phyloP scores from a whole-genome alignment of 2,329 filamentous ascomycete genomes.

The Tolypocladium tropicale region DNA sequence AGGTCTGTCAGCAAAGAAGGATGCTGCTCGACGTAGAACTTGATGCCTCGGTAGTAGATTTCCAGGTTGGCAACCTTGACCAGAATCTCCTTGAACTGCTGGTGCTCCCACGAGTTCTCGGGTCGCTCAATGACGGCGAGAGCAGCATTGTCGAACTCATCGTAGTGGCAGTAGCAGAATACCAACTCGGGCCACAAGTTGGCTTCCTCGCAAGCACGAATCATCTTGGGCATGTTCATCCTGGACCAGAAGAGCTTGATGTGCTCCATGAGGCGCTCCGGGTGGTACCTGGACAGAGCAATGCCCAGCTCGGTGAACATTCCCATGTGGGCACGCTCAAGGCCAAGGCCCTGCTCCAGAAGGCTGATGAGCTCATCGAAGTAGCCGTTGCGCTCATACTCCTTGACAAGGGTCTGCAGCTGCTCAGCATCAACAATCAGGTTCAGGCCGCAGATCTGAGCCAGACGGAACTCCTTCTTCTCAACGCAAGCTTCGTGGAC shows the following conservation, averaged over 20 bases:
- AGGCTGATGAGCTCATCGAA: slow-evolving; percentile 95
- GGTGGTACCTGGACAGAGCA: slow-evolving; percentile 87
- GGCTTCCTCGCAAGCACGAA: slow-evolving; percentile 84
- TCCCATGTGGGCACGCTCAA: slow-evolving; percentile 89
- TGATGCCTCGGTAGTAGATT: slow-evolving; percentile 95
- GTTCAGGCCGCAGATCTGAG: slow-evolving; percentile 97
- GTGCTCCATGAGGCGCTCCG: slow-evolving; percentile 95
- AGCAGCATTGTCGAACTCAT: slow-evolving; percentile 95
- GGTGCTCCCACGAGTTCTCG: slow-evolving; percentile 97
- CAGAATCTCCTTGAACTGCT: slow-evolving; percentile 98
- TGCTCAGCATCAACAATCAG: slow-evolving; percentile 97
- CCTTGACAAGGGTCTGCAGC: slow-evolving; percentile 81
- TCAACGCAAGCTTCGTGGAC: slow-evolving; percentile 92
- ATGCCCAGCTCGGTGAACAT: slow-evolving; percentile 94
- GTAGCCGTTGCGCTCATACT: slow-evolving; percentile 95
- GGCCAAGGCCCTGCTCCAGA: slow-evolving; percentile 86
- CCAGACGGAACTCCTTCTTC: slow-evolving; percentile 98
- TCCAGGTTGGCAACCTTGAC: slow-evolving; percentile 97
- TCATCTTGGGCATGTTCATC: slow-evolving; percentile 97
- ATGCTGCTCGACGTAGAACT: slow-evolving; percentile 96
- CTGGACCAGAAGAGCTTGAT: slow-evolving; percentile 97
- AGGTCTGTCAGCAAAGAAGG: slow-evolving; percentile 93
- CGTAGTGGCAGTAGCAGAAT: slow-evolving; percentile 97
- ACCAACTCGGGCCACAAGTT: slow-evolving; percentile 96
- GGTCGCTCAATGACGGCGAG: slow-evolving; percentile 97